Evolutionary conservation across 2,329 filamentous ascomycete genomes (phyloP), one percentile per base, ranked within the genome.

Genomic region (Alternaria postmessia): DNA sequence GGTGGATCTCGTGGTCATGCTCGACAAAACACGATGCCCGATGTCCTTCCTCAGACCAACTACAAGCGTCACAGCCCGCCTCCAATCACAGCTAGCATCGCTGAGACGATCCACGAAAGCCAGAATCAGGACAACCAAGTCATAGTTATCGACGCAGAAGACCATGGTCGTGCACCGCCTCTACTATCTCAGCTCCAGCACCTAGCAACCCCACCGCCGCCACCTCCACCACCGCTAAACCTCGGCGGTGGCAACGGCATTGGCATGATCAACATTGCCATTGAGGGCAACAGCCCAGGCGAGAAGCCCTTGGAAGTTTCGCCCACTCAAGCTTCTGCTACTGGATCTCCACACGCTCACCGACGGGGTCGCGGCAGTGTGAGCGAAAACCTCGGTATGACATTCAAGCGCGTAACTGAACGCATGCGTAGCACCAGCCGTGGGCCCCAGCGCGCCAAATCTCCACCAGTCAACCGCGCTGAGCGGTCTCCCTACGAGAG

Each of bases 171-270:
- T 16, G 70, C 70, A 24, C 84, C 85, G 12, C 83, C 85, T 9
- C 78, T 88, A 9, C 80, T 89, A 18, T 85, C 87, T 7, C 86
- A 89, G 69, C 81, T 89, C 9, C 86, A 88, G 69, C 87, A 89
- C 72, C 79, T 89, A 16, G 84, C 82, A 24, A 80, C 75, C 9
- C 85, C 85, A 11, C 85, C 85, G 1, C 83, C 84, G 3, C 83
- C 73, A 11, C 71, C 68, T 38, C 63, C 66, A 20, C 65, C 68
- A 20, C 68, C 69, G 18, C 58, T 70, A 49, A 63, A 67, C 20
- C 54, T 70, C 4, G 54, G 57, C n/a, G 68, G 61, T 30, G 59
- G 64, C 34, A 68, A 70, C 41, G 76, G 73, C 51, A 61, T 78
- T 32, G 79, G 77, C 49, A 71, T 79, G 57, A 80, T 84, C 69